phyloP scores from a whole-genome alignment of 495 filamentous ascomycete species.

The Chaetomium cochliodes region DNA sequence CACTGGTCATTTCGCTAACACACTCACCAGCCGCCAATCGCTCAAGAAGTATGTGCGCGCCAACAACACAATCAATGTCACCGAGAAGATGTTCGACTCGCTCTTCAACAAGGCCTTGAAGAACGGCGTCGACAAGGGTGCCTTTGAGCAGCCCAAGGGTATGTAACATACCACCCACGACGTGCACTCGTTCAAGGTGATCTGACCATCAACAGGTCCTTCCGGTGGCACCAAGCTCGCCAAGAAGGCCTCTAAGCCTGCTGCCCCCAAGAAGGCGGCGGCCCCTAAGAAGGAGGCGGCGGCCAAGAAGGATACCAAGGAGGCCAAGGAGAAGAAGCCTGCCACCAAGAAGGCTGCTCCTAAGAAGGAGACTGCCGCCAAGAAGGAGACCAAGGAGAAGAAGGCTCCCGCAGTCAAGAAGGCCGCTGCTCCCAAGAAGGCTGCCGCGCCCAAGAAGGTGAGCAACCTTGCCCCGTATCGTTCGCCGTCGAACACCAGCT shows the following conservation, averaged over 20 bases:
- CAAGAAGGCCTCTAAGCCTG: slow-evolving; percentile 53
- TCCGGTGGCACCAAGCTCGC: slow-evolving; percentile 96
- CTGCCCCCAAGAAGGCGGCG: slow-evolving; percentile 46
- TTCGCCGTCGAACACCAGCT: neutral
- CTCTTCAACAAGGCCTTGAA: slow-evolving; percentile 93
- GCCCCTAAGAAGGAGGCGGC: slow-evolving; percentile 56
- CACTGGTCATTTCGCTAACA: slow-evolving; percentile 35
- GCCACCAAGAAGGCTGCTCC: slow-evolving; percentile 26
- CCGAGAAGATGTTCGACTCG: slow-evolving; percentile 74
- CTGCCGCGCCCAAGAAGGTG: slow-evolving; percentile 15
- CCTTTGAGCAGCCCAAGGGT: slow-evolving; percentile 96
- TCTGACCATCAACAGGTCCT: slow-evolving; percentile 57
- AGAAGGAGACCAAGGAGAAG: slow-evolving; percentile 21
- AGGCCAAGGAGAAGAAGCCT: slow-evolving; percentile 54
- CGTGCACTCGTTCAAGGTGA: neutral
- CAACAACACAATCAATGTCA: slow-evolving; percentile 84
- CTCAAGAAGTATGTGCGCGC: slow-evolving; percentile 97
- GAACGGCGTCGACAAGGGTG: slow-evolving; percentile 81
- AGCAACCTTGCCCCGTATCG: neutral
- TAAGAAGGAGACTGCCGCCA: slow-evolving; percentile 26
- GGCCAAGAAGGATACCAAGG: slow-evolving; percentile 52
- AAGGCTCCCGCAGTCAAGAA: slow-evolving; percentile 18
- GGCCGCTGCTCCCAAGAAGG: slow-evolving; percentile 16
- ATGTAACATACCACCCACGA: slow-evolving; percentile 33
- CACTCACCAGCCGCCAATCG: slow-evolving; percentile 70